Conservation (phyloP, 345 rosid species). For the Combretum micranthum region DNA sequence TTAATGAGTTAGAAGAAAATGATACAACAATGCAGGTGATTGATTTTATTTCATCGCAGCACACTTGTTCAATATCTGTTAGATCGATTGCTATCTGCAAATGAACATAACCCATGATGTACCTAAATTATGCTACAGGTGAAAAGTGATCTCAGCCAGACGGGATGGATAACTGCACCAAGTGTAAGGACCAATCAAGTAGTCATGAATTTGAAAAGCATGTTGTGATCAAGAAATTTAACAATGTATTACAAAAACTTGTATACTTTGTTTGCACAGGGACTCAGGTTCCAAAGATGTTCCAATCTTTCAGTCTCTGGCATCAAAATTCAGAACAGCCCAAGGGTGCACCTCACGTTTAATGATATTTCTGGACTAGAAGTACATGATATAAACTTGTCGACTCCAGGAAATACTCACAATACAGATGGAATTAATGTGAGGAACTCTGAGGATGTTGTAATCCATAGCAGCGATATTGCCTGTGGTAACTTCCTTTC, state of each 20-base stretch:
- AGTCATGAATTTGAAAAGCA: neutral
- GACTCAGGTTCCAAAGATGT: constrained; percentile 22
- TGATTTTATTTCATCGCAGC: neutral
- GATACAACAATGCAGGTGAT: neutral
- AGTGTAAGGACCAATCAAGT: neutral
- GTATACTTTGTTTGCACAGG: constrained; percentile 18
- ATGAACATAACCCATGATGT: no score
- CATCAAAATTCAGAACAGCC: constrained; percentile 24
- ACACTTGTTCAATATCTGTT: no score
- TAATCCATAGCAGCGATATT: constrained; percentile 8
- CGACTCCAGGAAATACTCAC: constrained; percentile 29
- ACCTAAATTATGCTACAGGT: neutral
- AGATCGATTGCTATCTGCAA: no score
- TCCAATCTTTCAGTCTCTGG: constrained; percentile 5
- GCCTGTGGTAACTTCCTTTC: constrained; percentile 10
- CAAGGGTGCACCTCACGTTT: constrained; percentile 30
- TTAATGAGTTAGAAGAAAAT: neutral
- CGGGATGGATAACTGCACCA: neutral
- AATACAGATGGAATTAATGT: constrained; percentile 41
- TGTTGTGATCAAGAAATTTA: neutral
- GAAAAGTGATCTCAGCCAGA: neutral
- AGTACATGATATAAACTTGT: constrained; percentile 19
- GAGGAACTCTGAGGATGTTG: constrained; percentile 21
- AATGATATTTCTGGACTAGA: constrained; percentile 14
- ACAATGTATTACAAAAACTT: neutral